These are phyloP conservation scores for Alloascoidea hylecoeti DNA, from an alignment of 805 yeast genomes.

Conservation along the genomic window DNA sequence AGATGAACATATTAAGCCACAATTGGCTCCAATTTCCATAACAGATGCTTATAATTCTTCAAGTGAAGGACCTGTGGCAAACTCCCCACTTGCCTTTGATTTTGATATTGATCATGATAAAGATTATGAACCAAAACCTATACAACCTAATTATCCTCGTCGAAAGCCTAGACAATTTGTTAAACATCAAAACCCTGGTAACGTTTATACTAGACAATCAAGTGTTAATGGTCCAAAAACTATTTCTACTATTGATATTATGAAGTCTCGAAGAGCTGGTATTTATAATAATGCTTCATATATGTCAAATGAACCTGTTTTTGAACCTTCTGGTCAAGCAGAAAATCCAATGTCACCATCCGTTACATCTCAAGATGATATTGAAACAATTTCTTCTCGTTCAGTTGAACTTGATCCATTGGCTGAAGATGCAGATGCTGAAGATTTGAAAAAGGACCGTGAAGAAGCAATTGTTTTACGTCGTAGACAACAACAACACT, in stretches of 20 bases:
- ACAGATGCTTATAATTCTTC: no score
- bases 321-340: background rate
- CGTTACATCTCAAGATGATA: background rate
- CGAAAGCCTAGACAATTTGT: background rate
- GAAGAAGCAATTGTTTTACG: constrained; percentile 13
- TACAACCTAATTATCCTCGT: background rate
- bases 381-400: background rate
- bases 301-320: background rate
- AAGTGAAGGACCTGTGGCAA: no score
- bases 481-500: constrained; percentile 21
- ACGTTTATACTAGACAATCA: no score
- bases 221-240: background rate
- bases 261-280: background rate
- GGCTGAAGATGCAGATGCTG: background rate
- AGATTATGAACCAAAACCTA: background rate
- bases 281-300: background rate
- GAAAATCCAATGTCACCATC: no score
- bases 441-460: background rate
- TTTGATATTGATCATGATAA: constrained; percentile 1
- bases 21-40: no score
- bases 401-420: background rate
- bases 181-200: constrained; percentile 1
- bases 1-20: no score
- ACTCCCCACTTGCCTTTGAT: background rate
- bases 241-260: background rate